These are phyloP conservation scores for Didymella pinodella DNA, from an alignment of 2,329 filamentous ascomycete species.

Conservation along the genomic window DNA sequence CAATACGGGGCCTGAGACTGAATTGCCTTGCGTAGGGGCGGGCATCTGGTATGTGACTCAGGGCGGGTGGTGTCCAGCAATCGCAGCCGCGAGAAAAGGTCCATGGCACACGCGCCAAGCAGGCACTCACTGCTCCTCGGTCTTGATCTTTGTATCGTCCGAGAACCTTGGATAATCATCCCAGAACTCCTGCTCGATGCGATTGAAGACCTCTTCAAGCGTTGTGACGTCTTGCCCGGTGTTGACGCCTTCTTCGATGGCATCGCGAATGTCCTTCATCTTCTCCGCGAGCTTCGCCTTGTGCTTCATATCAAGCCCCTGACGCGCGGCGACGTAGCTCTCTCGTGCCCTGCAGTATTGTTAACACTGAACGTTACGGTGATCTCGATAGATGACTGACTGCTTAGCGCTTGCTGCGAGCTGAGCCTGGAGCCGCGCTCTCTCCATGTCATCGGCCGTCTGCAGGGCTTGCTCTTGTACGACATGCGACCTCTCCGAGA, in stretches of 20 bases:
- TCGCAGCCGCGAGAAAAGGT: background rate
- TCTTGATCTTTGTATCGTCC: background rate
- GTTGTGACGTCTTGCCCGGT: constrained; percentile 5
- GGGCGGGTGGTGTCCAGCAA: background rate
- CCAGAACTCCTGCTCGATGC: constrained; percentile 16
- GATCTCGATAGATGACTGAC: background rate
- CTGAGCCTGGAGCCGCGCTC: constrained; percentile 8
- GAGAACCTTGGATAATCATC: background rate
- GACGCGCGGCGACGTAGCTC: constrained; percentile 5
- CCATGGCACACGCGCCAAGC: background rate
- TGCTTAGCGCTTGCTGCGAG: constrained; percentile 11
- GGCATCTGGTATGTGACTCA: background rate
- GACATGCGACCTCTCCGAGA: background rate
- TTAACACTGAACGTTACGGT: background rate
- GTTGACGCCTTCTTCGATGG: constrained; percentile 9
- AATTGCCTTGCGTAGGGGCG: background rate
- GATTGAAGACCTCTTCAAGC: constrained; percentile 11
- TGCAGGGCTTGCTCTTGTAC: constrained; percentile 7
- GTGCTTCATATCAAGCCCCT: constrained; percentile 8
- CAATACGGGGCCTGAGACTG: background rate
- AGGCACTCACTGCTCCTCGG: constrained; percentile 2
- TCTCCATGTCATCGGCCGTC: background rate
- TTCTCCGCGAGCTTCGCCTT: constrained; percentile 5
- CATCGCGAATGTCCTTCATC: constrained; percentile 13
- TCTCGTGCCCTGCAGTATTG: constrained; percentile 1